Evolutionary conservation across 345 rosid genomes (phyloP).

Genomic region (Eucalyptus microcorys): DNA sequence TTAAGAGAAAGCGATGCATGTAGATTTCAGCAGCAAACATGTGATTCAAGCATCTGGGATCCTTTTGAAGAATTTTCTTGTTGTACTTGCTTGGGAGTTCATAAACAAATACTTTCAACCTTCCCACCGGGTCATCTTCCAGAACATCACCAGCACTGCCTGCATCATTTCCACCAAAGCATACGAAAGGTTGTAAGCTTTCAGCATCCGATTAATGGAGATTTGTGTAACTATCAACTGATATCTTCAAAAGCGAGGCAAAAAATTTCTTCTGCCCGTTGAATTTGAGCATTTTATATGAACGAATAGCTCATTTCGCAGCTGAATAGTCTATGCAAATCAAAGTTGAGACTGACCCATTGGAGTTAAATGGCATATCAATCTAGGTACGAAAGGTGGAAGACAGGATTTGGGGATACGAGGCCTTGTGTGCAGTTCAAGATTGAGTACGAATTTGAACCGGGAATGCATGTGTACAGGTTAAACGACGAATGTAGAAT

Average conservation of each 20-base stretch:
- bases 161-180: constrained; percentile 10
- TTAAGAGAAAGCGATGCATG: constrained; percentile 91
- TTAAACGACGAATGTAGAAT: background rate
- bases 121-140: constrained; percentile 95
- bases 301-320: background rate
- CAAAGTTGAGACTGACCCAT: background rate
- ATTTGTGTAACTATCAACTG: background rate
- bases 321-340: background rate
- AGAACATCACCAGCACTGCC: constrained; percentile 99
- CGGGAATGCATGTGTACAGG: background rate
- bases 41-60: constrained; percentile 85
- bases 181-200: background rate
- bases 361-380: background rate
- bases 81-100: constrained; percentile 97
- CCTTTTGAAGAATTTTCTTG: constrained; percentile 90
- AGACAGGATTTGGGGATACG: background rate
- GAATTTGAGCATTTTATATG: background rate
- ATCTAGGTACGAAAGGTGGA: background rate
- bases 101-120: constrained; percentile 84
- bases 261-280: background rate
- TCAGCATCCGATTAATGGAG: background rate
- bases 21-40: constrained; percentile 99
- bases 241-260: background rate
- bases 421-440: background rate
- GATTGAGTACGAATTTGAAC: background rate